A percentile compares a stretch with the other conserved stretches of the same genome.
Conservation (phyloP, 2,329 filamentous ascomycete species). For the Fusarium tupiense region DNA sequence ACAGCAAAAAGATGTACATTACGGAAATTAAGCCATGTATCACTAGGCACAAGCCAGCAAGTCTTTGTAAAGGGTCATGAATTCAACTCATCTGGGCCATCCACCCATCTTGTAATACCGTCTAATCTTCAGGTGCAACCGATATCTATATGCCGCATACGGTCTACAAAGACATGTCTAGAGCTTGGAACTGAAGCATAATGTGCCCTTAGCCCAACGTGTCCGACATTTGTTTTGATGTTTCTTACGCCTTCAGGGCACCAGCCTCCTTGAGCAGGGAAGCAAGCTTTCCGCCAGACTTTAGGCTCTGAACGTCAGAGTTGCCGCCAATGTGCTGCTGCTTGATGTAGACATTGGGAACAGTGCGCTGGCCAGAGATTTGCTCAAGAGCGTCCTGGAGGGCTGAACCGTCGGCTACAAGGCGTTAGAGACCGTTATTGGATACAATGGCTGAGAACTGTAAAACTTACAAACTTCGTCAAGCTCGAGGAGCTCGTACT, state of each 20-base stretch:
- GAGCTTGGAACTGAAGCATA: conserved; percentile 38
- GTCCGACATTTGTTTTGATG: conserved; percentile 1
- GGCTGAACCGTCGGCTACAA: conserved; percentile 78
- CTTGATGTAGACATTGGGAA: conserved; percentile 95
- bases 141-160: neutral
- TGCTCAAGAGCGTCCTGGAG: conserved; percentile 86
- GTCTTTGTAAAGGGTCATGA: conserved; percentile 18
- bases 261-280: conserved; percentile 54
- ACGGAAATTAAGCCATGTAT: conserved; percentile 32
- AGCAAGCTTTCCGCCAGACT: conserved; percentile 56
- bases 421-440: conserved; percentile 27
- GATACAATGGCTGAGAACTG: neutral
- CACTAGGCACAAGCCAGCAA: conserved; percentile 32
- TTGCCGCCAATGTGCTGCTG: conserved; percentile 96
- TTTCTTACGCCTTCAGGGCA: conserved; percentile 55
- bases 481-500: conserved; percentile 81
- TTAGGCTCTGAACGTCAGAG: conserved; percentile 78
- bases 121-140: conserved; percentile 2
- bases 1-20: conserved; percentile 34
- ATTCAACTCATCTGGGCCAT: conserved; percentile 28
- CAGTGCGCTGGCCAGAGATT: conserved; percentile 84
- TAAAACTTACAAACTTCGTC: conserved; percentile 79
- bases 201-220: conserved; percentile 20
- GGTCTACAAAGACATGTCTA: conserved; percentile 20
- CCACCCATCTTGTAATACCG: neutral